Evolutionary conservation across 305 asterid genomes (phyloP), one percentile per base, ranked within the genome.

Genomic region (Coffea humblotiana): DNA sequence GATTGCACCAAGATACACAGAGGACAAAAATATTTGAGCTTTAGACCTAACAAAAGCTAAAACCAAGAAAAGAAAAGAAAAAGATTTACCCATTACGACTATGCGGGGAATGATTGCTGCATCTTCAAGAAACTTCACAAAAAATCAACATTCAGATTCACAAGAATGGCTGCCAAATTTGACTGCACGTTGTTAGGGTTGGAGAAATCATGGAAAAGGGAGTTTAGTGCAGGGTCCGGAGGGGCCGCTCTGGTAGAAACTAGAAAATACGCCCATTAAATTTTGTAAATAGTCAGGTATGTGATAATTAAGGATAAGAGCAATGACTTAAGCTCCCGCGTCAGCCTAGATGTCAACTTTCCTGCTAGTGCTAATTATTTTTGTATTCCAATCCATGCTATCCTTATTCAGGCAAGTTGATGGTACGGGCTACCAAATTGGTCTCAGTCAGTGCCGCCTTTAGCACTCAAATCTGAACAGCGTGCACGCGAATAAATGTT

Each of bases 301-400:
- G 58, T 49, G 37, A 77, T 52, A 69, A 68, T 77, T 66, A 66
- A 77, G 13, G 35, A 49, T 32, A 68, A 71, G 52, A 40, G 71
- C 78, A 65, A 37, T 14, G 67, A 66, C 10, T 49, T 74, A 51
- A 51, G 35, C 71, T 68, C 47, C 47, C 76, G 67, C 76, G 45
- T 25, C 11, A 75, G 27, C 69, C 45, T 80, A 80, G 27, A 58
- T 48, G 68, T 81, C 72, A 75, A 37, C 64, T 54, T 61, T 67
- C 32, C 58, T 67, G 64, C 56, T 74, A 52, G 29, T 48, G 58
- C 56, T 25, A n/a, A 72, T 58, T 52, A 13, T 29, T n/a, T 21
- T 52, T 32, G 32, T 32, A 32, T 32, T 32, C 32, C 43, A 40
- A 40, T 3, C 43, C 43, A 32, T 58, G 79, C 67, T 15, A 16